phyloP scores from a whole-genome alignment of 345 rosid genomes.

The Nephelium lappaceum region DNA sequence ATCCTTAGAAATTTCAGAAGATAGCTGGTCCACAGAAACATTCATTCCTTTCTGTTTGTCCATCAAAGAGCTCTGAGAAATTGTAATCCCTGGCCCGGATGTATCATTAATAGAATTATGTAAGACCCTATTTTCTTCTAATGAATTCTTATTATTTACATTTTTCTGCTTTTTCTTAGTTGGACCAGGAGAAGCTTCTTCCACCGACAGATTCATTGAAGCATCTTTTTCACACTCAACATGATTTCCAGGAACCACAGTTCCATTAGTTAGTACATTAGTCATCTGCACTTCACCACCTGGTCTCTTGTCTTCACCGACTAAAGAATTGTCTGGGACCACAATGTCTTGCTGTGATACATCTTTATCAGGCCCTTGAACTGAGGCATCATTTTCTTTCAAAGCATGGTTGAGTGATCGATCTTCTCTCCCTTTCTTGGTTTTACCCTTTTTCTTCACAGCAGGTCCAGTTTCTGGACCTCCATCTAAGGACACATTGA shows the following conservation, averaged over 20 bases:
- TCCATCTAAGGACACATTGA: constrained; percentile 19
- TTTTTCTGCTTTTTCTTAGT: constrained; percentile 33
- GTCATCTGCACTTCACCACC: constrained; percentile 1
- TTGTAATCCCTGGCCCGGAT: constrained; percentile 9
- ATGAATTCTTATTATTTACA: constrained; percentile 14
- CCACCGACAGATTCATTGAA: constrained; percentile 13
- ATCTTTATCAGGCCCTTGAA: constrained; percentile 12
- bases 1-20: constrained; percentile 19
- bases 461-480: constrained; percentile 8
- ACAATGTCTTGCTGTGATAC: constrained; percentile 7
- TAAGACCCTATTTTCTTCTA: constrained; percentile 6
- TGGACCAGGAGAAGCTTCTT: constrained; percentile 25
- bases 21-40: constrained; percentile 23
- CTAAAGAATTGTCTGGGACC: neutral
- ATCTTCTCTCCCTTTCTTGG: constrained; percentile 21
- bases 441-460: constrained; percentile 24
- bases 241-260: constrained; percentile 18
- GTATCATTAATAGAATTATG: constrained; percentile 20
- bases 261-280: constrained; percentile 11
- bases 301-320: constrained; percentile 12
- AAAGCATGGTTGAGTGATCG: constrained; percentile 20
- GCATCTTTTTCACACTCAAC: constrained; percentile 11
- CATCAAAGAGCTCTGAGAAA: constrained; percentile 22
- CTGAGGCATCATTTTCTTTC: constrained; percentile 21
- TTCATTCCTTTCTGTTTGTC: constrained; percentile 15